A percentile compares a stretch with the other conserved stretches of the same genome.
Conservation (phyloP, 2,329 filamentous ascomycete species). For the Penicillium sp. region DNA sequence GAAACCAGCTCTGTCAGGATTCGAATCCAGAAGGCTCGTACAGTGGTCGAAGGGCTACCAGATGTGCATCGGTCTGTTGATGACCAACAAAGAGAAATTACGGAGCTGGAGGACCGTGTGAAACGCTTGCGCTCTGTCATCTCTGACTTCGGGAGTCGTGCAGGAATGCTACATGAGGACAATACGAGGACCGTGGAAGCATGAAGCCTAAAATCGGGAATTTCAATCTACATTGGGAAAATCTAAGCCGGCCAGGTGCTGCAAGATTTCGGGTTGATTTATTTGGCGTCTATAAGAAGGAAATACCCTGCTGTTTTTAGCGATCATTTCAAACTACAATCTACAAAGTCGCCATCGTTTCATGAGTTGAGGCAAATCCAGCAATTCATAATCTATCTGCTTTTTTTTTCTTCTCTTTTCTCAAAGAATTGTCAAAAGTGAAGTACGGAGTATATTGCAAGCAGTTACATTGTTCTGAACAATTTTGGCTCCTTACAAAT, state of each 20-base stretch:
- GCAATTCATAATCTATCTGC: not conserved
- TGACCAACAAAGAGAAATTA: constrained; percentile 46
- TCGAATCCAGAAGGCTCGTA: constrained; percentile 75
- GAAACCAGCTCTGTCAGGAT: constrained; percentile 78
- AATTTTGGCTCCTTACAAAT: not conserved
- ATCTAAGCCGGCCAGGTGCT: not conserved
- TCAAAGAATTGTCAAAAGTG: not conserved
- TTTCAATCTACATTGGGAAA: not conserved
- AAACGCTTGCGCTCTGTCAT: constrained; percentile 39
- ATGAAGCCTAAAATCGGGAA: not conserved
- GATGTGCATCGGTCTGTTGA: constrained; percentile 43
- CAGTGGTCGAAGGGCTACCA: constrained; percentile 40
- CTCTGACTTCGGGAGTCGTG: constrained; percentile 39
- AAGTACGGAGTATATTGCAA: not conserved
- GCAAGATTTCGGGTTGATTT: not conserved
- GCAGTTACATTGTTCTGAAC: too few species aligned
- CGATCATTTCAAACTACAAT: not conserved
- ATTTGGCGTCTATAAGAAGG: constrained; percentile 4
- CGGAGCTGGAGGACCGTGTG: constrained; percentile 40
- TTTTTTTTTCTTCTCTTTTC: not conserved
- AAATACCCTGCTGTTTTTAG: constrained; percentile 9
- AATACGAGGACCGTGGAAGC: not conserved
- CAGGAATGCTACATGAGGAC: constrained; percentile 8
- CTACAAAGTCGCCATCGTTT: not conserved
- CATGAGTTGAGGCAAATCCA: not conserved